A percentile compares a stretch with the other conserved stretches of the same genome.
Evolutionary conservation across 1,284 basidiomycete genomes (phyloP).

Genomic region (Sporisorium exsertum): DNA sequence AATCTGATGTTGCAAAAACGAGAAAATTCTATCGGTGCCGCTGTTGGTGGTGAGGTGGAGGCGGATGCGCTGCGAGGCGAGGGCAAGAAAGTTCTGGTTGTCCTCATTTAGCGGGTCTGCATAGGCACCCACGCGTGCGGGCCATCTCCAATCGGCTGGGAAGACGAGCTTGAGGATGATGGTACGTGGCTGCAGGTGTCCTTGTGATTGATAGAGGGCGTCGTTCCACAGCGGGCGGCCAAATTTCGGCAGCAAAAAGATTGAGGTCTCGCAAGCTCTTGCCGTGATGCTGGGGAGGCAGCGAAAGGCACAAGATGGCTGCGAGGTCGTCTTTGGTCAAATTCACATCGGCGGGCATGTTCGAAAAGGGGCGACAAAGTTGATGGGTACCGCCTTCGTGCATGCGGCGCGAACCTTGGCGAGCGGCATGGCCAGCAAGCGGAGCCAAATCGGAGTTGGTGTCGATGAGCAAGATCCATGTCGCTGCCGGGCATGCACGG

Average conservation of each 20-base stretch:
- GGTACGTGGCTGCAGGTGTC: neutral
- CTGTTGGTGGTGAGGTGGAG: neutral
- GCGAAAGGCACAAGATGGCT: neutral
- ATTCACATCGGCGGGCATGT: neutral
- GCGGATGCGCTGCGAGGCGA: neutral
- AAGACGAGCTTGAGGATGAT: neutral
- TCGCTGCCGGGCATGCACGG: neutral
- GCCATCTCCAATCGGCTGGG: neutral
- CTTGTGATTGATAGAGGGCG: neutral
- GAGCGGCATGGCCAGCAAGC: neutral
- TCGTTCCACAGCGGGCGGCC: conserved; percentile 9
- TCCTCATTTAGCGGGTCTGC: too few relatives aligned
- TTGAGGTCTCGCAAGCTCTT: neutral
- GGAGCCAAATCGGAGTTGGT: neutral
- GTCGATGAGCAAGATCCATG: neutral
- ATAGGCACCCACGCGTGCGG: too few relatives aligned
- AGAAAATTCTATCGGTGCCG: neutral
- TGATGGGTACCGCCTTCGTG: neutral
- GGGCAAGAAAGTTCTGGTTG: neutral
- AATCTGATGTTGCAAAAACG: neutral
- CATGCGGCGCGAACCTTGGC: neutral
- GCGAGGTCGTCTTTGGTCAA: neutral
- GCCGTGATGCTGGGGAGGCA: neutral
- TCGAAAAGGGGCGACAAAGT: neutral
- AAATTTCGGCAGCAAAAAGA: neutral